Conservation (phyloP, 169 alveolate genomes). For the Plasmodium fragile region DNA sequence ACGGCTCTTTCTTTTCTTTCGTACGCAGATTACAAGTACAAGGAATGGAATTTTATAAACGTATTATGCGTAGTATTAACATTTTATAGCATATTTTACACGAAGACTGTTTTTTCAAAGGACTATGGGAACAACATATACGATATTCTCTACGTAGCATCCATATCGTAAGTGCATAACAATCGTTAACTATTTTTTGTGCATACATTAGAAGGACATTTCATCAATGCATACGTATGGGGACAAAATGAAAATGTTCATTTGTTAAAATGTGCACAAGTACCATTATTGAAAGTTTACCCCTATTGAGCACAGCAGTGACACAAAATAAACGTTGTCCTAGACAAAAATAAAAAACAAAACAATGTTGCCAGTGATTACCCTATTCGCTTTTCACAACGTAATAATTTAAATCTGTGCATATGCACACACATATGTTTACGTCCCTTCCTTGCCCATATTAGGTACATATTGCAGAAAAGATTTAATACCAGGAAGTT, state of each 20-base stretch:
- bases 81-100: slow-evolving; percentile 66
- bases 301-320: background rate
- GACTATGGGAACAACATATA: slow-evolving; percentile 72
- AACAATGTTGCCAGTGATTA: background rate
- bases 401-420: background rate
- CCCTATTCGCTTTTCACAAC: background rate
- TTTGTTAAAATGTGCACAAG: background rate
- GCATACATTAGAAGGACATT: background rate
- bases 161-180: slow-evolving; percentile 60
- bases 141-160: slow-evolving; percentile 63
- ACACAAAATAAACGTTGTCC: background rate
- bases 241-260: background rate
- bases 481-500: slow-evolving; percentile 54
- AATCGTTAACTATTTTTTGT: slow-evolving; percentile 10
- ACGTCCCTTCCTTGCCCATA: background rate
- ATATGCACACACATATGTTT: background rate
- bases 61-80: slow-evolving; percentile 62
- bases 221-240: slow-evolving; percentile 2
- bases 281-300: background rate
- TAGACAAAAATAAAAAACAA: background rate
- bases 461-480: slow-evolving; percentile 57
- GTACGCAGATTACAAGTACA: slow-evolving; percentile 49
- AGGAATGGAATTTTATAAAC: slow-evolving; percentile 67
- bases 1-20: background rate
- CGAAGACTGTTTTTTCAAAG: slow-evolving; percentile 68